Conservation (phyloP, 345 rosid species). For the Physaria fendleri region DNA sequence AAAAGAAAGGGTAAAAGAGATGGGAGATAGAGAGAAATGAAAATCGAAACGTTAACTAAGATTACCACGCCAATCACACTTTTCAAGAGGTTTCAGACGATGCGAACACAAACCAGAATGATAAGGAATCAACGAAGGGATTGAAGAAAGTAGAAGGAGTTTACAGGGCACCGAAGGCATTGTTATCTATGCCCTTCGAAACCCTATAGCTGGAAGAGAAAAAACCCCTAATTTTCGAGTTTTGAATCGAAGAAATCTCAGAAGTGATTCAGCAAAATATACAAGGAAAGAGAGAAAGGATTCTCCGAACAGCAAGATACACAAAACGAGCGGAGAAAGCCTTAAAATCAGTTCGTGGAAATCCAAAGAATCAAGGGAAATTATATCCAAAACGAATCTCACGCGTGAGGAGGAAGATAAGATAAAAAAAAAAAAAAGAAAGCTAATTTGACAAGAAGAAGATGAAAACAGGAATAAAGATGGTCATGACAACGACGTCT, state of each 20-base stretch:
- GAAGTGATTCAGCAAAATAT: slow-evolving; percentile 6
- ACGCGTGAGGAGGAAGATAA: slow-evolving; percentile 15
- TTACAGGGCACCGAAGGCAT: slow-evolving; percentile 81
- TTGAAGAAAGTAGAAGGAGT: slow-evolving; percentile 28
- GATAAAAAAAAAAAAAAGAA: no score
- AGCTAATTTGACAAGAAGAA: slow-evolving; percentile 18
- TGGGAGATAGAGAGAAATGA: background rate
- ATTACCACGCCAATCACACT: slow-evolving; percentile 94
- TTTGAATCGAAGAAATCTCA: background rate
- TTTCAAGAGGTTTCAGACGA: slow-evolving; percentile 82
- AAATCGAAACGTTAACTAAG: slow-evolving; percentile 62
- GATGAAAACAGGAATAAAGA: background rate
- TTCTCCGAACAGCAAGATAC: background rate
- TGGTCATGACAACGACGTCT: background rate
- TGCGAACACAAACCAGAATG: slow-evolving; percentile 58
- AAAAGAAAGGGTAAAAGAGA: background rate
- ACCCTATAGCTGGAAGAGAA: slow-evolving; percentile 37
- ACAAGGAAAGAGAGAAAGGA: background rate
- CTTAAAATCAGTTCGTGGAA: slow-evolving; percentile 12
- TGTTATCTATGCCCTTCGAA: slow-evolving; percentile 64
- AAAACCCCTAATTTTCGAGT: slow-evolving; percentile 30
- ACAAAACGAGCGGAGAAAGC: background rate
- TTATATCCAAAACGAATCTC: slow-evolving; percentile 1
- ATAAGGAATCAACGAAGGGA: slow-evolving; percentile 53
- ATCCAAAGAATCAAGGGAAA: background rate